phyloP scores from a whole-genome alignment of 2,329 filamentous ascomycete genomes.

The Geoglossum cookeanum region DNA sequence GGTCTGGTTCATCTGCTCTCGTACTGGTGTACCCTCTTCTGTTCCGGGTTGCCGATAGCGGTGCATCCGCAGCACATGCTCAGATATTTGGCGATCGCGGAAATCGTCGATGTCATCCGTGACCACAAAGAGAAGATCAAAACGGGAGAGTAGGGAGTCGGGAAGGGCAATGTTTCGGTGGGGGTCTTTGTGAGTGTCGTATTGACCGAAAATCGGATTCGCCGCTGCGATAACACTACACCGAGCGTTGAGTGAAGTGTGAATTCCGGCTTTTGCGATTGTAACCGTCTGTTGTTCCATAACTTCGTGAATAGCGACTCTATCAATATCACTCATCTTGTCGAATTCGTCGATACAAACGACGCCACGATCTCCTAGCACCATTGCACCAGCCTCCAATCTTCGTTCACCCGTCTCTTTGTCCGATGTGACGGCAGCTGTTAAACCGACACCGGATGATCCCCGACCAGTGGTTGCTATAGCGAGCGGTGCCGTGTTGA shows the following conservation, averaged over 20 bases:
- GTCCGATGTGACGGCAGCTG: slow-evolving; percentile 86
- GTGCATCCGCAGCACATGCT: slow-evolving; percentile 95
- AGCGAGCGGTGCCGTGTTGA: slow-evolving; percentile 89
- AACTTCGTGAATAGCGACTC: slow-evolving; percentile 98
- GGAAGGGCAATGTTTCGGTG: slow-evolving; percentile 97
- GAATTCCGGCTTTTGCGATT: slow-evolving; percentile 95
- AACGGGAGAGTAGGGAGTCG: slow-evolving; percentile 91
- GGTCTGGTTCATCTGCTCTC: slow-evolving; percentile 67
- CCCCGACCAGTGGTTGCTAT: slow-evolving; percentile 95
- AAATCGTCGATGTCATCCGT: slow-evolving; percentile 96
- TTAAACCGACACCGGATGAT: slow-evolving; percentile 93
- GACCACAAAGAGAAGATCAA: slow-evolving; percentile 92
- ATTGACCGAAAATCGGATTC: slow-evolving; percentile 95
- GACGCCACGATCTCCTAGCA: slow-evolving; percentile 87
- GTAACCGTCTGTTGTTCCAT: slow-evolving; percentile 99
- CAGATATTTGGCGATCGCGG: slow-evolving; percentile 75
- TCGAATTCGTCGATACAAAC: slow-evolving; percentile 99
- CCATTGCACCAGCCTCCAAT: slow-evolving; percentile 95
- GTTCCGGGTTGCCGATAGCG: slow-evolving; percentile 80
- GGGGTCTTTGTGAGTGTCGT: slow-evolving; percentile 94
- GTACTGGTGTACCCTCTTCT: slow-evolving; percentile 85
- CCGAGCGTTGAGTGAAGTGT: slow-evolving; percentile 88
- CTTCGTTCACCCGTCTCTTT: slow-evolving; percentile 94
- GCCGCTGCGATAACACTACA: slow-evolving; percentile 94
- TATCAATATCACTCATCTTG: slow-evolving; percentile 97